phyloP scores from a whole-genome alignment of 129 eudicot genomes.

The Pulicaria dysenterica region DNA sequence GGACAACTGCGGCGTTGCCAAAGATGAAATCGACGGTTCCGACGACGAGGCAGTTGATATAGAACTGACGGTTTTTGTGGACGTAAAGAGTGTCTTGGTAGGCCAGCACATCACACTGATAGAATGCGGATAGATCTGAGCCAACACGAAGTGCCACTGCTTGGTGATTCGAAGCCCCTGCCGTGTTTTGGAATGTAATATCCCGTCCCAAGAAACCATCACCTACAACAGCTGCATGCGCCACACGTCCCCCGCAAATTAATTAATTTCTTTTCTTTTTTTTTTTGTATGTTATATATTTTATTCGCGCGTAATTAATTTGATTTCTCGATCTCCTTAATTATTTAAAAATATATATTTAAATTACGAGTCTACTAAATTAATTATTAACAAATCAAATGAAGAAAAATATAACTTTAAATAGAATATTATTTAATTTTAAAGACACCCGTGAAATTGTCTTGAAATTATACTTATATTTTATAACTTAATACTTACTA shows the following conservation, averaged over 20 bases:
- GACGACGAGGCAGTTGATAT: conserved; percentile 51
- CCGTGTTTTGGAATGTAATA: conserved; percentile 82
- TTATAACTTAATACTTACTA: too few species aligned
- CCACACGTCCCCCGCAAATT: not conserved
- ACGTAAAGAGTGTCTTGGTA: conserved; percentile 95
- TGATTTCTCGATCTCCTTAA: too few species aligned
- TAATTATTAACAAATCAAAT: too few species aligned
- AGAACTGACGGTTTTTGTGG: conserved; percentile 83
- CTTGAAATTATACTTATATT: too few species aligned
- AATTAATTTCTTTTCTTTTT: not conserved
- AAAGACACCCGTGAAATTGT: too few species aligned
- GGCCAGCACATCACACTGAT: conserved; percentile 67
- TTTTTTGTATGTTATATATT: too few species aligned
- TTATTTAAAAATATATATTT: too few species aligned
- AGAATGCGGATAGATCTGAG: conserved; percentile 76
- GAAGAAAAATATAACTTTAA: too few species aligned
- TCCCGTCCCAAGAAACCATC: conserved; percentile 75
- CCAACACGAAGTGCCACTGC: conserved; percentile 94
- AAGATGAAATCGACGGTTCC: conserved; percentile 94
- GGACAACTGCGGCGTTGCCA: conserved; percentile 67
- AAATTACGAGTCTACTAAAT: too few species aligned
- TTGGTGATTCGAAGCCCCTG: conserved; percentile 89
- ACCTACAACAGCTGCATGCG: conserved; percentile 71
- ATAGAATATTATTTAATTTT: too few species aligned
- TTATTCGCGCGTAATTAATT: too few species aligned